Percentiles rank a stretch among this genome's conserved stretches.
These are phyloP conservation scores for Physcomitrium patens DNA, from an alignment of 225 moss, liverwort and hornwort species.

Conservation along the genomic window DNA sequence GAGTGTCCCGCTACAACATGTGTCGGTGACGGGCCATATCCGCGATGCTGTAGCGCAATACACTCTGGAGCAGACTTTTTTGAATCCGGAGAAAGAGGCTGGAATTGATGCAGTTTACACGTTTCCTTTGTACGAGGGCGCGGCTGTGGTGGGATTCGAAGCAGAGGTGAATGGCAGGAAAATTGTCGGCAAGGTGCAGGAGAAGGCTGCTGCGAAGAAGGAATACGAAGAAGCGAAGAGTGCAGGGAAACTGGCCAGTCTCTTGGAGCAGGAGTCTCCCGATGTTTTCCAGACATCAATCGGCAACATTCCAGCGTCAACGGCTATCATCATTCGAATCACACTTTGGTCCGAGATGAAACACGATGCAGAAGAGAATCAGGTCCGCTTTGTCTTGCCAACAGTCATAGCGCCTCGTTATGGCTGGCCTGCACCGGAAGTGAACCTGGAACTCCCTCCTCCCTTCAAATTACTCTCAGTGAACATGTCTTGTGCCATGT, in stretches of 20 bases:
- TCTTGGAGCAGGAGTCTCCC: conserved; percentile 46
- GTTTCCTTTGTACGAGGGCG: conserved; percentile 61
- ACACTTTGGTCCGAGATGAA: conserved; percentile 55
- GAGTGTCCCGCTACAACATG: conserved; percentile 36
- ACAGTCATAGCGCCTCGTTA: conserved; percentile 55
- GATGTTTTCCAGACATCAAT: conserved; percentile 58
- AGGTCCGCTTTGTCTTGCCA: conserved; percentile 59
- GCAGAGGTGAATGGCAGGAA: conserved; percentile 47
- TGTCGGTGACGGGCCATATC: conserved; percentile 43
- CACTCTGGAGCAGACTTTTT: conserved; percentile 45
- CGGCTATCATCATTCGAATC: conserved; percentile 46
- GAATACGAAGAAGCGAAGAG: conserved; percentile 48
- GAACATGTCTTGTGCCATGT: conserved; percentile 37
- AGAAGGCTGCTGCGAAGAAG: conserved; percentile 43
- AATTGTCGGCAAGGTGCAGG: conserved; percentile 52
- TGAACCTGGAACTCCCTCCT: neutral
- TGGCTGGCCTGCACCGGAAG: conserved; percentile 15
- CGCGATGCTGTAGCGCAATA: conserved; percentile 42
- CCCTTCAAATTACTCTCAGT: conserved; percentile 26
- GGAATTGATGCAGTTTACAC: conserved; percentile 51
- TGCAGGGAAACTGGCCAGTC: conserved; percentile 46
- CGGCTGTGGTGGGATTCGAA: conserved; percentile 46
- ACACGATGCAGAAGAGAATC: conserved; percentile 57
- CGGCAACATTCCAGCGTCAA: conserved; percentile 54
- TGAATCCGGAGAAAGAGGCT: conserved; percentile 35